Percentiles rank a stretch among this genome's conserved stretches.
phyloP scores from a whole-genome alignment of 352 stramenopile species.

The Globisporangium nodosum region DNA sequence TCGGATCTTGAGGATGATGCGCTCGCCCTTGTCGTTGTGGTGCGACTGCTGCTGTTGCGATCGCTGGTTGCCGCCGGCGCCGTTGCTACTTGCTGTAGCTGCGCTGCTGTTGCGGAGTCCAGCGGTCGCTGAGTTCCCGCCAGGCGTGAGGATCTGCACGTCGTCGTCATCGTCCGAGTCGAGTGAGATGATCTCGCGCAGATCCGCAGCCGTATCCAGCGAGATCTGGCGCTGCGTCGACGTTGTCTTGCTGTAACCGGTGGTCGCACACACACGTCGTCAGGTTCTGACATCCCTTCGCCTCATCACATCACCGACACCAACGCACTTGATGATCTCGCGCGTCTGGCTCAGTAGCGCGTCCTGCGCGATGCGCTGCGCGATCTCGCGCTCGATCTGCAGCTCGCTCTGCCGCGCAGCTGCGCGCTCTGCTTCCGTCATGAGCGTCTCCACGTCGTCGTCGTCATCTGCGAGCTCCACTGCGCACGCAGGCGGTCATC shows the following conservation, averaged over 20 bases:
- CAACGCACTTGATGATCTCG: constrained; percentile 44
- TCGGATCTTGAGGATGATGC: constrained; percentile 45
- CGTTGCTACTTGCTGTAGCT: constrained; percentile 3
- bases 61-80: background rate
- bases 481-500: background rate
- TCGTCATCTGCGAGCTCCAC: constrained; percentile 22
- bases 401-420: constrained; percentile 25
- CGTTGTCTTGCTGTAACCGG: constrained; percentile 18
- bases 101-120: background rate
- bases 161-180: constrained; percentile 38
- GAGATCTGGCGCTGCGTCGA: constrained; percentile 21
- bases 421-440: constrained; percentile 34
- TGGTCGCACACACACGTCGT: background rate
- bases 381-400: constrained; percentile 51
- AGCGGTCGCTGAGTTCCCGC: background rate
- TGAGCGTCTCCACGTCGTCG: constrained; percentile 28
- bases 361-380: constrained; percentile 41
- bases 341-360: constrained; percentile 53
- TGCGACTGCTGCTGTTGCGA: background rate
- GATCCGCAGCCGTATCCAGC: constrained; percentile 2
- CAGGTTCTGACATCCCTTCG: background rate
- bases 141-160: background rate
- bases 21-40: constrained; percentile 37
- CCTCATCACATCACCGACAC: constrained; percentile 7
- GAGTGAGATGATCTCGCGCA: constrained; percentile 40